These are phyloP conservation scores for Venturia carpophila DNA, from an alignment of 2,329 filamentous ascomycete genomes.

Conservation along the genomic window DNA sequence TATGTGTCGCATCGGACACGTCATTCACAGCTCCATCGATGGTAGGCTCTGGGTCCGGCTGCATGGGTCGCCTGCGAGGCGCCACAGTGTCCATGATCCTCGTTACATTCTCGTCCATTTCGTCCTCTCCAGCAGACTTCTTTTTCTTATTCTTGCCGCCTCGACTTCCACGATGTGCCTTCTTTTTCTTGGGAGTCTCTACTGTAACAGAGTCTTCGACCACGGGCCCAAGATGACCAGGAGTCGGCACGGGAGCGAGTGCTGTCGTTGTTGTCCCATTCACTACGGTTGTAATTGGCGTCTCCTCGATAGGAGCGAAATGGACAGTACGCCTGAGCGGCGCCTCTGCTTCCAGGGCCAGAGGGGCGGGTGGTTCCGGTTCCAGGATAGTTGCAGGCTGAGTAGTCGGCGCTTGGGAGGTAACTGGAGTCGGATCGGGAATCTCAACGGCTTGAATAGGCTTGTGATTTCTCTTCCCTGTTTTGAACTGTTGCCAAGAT, in stretches of 20 bases:
- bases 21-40: slow-evolving; percentile 31
- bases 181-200: slow-evolving; percentile 39
- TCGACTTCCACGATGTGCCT: slow-evolving; percentile 42
- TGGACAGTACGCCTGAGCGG: slow-evolving; percentile 9
- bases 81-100: slow-evolving; percentile 34
- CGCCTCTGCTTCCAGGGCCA: not conserved
- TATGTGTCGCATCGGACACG: slow-evolving; percentile 45
- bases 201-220: not conserved
- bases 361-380: not conserved
- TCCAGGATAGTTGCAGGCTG: not conserved
- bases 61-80: slow-evolving; percentile 27
- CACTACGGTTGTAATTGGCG: not conserved
- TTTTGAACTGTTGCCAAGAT: not conserved
- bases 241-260: not conserved
- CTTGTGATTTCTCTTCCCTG: not conserved
- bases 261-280: not conserved
- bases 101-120: slow-evolving; percentile 18
- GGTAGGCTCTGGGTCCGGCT: slow-evolving; percentile 21
- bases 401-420: not conserved
- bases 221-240: not conserved
- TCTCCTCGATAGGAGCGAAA: slow-evolving; percentile 10
- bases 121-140: slow-evolving; percentile 29
- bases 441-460: not conserved
- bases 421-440: not conserved
- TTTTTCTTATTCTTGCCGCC: slow-evolving; percentile 40